Base-by-base conservation (phyloP, 1,284 basidiomycete species). In the Cystobasidium pallidum region DNA sequence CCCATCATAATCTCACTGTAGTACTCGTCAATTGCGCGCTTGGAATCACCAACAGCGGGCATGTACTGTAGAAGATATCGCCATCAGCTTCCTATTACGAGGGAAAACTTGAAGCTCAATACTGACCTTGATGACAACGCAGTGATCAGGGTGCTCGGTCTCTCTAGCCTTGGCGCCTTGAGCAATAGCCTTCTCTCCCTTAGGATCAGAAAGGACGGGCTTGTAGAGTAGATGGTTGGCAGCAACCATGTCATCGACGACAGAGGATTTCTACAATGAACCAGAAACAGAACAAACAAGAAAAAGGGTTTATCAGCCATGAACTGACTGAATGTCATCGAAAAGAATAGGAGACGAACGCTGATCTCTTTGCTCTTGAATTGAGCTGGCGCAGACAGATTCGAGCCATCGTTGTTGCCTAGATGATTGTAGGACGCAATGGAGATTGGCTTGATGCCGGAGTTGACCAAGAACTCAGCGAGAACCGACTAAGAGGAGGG, bases 381-480 rank as follows among this genome's bases (percentile, higher is more conserved):
- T 84, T 98, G 94, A 75, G 84, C 85, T 82, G 93, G 91, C n/a
- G 92, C 89, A 73, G 88, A 90, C 79, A 98, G 84, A 84, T 97
- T 96, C 83, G 89, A 88, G 36, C 94, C 94, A 80, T 97, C 94
- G 81, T 98, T 98, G 86, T 98, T 98, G 49, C 96, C 95, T 66
- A 99, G 88, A 83, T 99, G 95, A 86, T 98, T 99, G 87, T 99
- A 99, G 36, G 91, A 94, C 30, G 94, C 90, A 78, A 98, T 96
- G 73, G 91, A 92, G 80, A 96, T 87, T 34, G 94, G 94, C 85
- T 98, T 98, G 86, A 98, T 98, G 45, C 95, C 95, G 10, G 94
- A 94, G 82, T 98, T 97, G 81, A 98, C 94, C 76, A 99, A 88
- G 87, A 96, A 98, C 85, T 99, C 95, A 75, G 94, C 92, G 59